These are phyloP conservation scores for Saccharum officinarum DNA, from an alignment of 176 grass and related monocot genomes.

Conservation along the genomic window DNA sequence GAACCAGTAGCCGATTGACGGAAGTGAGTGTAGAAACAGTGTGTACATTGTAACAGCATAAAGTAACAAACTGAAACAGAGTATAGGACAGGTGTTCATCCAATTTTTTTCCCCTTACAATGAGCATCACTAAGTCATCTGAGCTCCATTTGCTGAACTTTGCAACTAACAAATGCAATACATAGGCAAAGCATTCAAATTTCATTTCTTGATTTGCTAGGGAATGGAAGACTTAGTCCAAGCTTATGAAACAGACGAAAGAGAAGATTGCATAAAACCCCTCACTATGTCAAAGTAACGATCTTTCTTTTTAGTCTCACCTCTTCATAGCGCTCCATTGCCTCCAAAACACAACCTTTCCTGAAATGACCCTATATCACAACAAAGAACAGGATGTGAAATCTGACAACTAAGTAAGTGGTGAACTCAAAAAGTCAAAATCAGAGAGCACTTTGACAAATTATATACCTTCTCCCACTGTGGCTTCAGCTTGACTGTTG, in stretches of 20 bases:
- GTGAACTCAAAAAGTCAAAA: conserved; percentile 25
- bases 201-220: conserved; percentile 14
- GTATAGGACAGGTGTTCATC: background rate
- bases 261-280: background rate
- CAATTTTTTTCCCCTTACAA: conserved; percentile 7
- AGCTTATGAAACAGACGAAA: background rate
- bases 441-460: background rate
- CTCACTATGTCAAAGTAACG: background rate
- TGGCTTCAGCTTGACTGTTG: conserved; percentile 76
- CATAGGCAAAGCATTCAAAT: background rate
- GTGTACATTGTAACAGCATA: background rate
- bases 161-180: conserved; percentile 4
- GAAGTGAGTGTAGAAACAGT: background rate
- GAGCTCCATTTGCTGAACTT: conserved; percentile 2
- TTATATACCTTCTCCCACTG: conserved; percentile 92
- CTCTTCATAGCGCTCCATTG: conserved; percentile 92
- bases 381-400: conserved; percentile 44
- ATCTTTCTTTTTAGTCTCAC: conserved; percentile 47
- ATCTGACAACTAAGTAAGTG: conserved; percentile 27
- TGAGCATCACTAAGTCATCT: conserved; percentile 14
- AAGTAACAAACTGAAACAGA: background rate
- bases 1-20: background rate
- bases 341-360: conserved; percentile 91
- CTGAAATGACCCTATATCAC: conserved; percentile 90
- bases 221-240: background rate